Evolutionary conservation across 2,329 filamentous ascomycete genomes (phyloP).

Genomic region (Gremmenia infestans): DNA sequence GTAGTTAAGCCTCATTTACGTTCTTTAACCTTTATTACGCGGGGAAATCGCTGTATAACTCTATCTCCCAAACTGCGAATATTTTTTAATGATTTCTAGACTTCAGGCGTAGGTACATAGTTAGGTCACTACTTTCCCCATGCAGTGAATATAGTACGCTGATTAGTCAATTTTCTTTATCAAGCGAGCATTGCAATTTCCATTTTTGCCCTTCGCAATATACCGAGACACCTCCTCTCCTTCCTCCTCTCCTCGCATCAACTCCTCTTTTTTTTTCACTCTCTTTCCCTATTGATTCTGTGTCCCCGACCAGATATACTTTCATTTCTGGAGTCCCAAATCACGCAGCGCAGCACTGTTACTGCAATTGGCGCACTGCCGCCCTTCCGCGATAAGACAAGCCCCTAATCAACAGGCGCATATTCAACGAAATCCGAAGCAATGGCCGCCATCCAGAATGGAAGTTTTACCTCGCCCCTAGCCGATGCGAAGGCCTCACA

Average conservation of each 20-base stretch:
- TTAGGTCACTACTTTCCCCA: too few species aligned
- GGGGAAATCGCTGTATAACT: too few species aligned
- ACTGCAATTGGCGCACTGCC: not conserved
- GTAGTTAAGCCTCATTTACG: too few species aligned
- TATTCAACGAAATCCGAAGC: not conserved
- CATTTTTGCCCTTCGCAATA: not conserved
- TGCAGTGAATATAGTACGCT: too few species aligned
- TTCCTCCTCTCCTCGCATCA: not conserved
- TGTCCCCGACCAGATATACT: not conserved
- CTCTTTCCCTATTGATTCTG: not conserved
- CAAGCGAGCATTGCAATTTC: too few species aligned
- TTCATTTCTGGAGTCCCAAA: not conserved
- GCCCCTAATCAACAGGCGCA: constrained; percentile 3
- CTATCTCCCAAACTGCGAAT: too few species aligned
- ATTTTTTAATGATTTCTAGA: too few species aligned
- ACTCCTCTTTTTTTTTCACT: not conserved
- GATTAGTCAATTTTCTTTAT: too few species aligned
- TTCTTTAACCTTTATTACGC: too few species aligned
- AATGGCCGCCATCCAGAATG: constrained; percentile 20
- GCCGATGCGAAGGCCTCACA: constrained; percentile 28
- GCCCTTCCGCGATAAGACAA: constrained; percentile 9
- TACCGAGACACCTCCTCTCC: not conserved
- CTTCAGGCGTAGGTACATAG: too few species aligned
- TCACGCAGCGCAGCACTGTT: not conserved
- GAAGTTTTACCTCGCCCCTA: constrained; percentile 29